Base-by-base conservation (phyloP, 495 filamentous ascomycete genomes). In the Aspergillus ostianus region DNA sequence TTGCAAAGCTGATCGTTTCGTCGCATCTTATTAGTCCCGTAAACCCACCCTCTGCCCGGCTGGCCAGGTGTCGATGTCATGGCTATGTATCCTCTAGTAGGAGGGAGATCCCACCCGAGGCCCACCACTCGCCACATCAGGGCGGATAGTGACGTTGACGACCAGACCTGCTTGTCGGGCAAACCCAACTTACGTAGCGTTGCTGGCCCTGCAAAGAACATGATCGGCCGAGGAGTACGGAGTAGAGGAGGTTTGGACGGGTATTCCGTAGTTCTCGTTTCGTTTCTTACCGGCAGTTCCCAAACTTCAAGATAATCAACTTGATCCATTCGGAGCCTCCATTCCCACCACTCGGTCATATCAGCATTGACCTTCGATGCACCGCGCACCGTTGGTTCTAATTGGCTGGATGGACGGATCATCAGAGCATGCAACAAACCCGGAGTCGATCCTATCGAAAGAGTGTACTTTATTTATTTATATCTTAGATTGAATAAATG, bases 131-230 rank as follows among this genome's bases (percentile, higher is more conserved):
- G 8, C 46, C 52, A 56, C 53, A 23, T 44, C 19, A 20, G 17
- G 13, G 51, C 62, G 61, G 69, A 59, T 67, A 62, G 62, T 72
- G 67, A 69, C 69, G 69, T 72, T 61, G 56, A 57, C 19, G 53
- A 66, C 63, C 64, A 57, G 27, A 64, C 45, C 50, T 57, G 41
- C 32, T 18, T 6, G 46, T 48, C 20, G 46, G 15, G 46, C 36
- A 41, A 41, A 41, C 13, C 36, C 10, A 41, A 41, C 36, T 41
- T 41, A 41, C 36, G 36, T 17, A 41, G 36, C 36, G 15, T 20
- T 26, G 47, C 23, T 7, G 8, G 46, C 46, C 46, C 20, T 47
- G 46, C 8, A 47, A 47, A 8, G 47, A 41, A 41, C 36, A 41
- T 41, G 36, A 41, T 41, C 36, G 36, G 10, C 36, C 30, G 3